These are phyloP conservation scores for Fusarium sambucinum DNA, from an alignment of 2,329 filamentous ascomycete species.

Conservation along the genomic window DNA sequence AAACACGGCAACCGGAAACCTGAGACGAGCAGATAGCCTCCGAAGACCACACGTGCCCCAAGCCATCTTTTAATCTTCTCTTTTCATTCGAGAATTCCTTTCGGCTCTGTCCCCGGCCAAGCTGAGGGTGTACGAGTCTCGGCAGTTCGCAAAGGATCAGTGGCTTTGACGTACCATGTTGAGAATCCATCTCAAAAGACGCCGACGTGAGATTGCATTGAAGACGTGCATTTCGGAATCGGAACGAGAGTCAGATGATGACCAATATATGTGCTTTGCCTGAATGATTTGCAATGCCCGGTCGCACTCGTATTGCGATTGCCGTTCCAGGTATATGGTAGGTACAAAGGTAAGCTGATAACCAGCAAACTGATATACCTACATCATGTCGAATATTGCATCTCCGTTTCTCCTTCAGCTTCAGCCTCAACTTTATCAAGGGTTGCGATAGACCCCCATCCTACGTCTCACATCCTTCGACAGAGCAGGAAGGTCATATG, in stretches of 20 bases:
- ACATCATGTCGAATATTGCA: not conserved
- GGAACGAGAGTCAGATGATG: not conserved
- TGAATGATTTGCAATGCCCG: not conserved
- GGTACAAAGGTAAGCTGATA: not conserved
- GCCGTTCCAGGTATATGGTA: slow-evolving; percentile 2
- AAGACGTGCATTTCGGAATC: not conserved
- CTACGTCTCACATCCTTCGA: not conserved
- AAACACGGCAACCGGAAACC: not conserved
- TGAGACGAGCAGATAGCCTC: slow-evolving; percentile 15
- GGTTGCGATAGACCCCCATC: slow-evolving; percentile 1
- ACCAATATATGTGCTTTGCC: not conserved
- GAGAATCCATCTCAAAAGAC: slow-evolving; percentile 23
- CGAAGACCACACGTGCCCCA: slow-evolving; percentile 25
- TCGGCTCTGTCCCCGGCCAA: not conserved
- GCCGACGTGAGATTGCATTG: slow-evolving; percentile 35
- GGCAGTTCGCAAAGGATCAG: slow-evolving; percentile 2
- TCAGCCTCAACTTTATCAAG: slow-evolving; percentile 6
- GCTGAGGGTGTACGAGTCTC: slow-evolving; percentile 1
- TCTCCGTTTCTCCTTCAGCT: slow-evolving; percentile 7
- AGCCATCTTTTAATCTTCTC: slow-evolving; percentile 12
- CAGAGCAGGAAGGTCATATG: slow-evolving; percentile 2
- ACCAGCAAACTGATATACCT: not conserved
- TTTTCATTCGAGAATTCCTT: slow-evolving; percentile 21
- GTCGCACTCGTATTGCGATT: slow-evolving; percentile 2
- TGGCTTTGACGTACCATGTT: slow-evolving; percentile 13